A percentile compares a stretch with the other conserved stretches of the same genome.
phyloP scores from a whole-genome alignment of 208 protist genomes.

The Leishmania aethiopica region DNA sequence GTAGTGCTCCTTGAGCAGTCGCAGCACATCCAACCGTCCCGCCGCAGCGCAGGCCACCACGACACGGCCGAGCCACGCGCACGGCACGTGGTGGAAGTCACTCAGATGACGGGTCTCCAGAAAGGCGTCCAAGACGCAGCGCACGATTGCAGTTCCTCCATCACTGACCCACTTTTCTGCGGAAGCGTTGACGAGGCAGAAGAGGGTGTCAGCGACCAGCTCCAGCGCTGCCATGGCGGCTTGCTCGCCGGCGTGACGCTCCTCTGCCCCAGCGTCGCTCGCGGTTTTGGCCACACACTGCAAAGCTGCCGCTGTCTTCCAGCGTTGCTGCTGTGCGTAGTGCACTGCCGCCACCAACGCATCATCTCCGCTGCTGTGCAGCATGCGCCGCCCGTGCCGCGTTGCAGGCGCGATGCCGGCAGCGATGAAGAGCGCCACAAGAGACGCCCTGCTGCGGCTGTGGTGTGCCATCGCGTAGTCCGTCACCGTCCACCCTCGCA shows the following conservation, averaged over 20 bases:
- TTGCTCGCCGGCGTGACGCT: neutral
- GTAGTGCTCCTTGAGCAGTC: conserved; percentile 46
- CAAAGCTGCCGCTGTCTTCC: conserved; percentile 5
- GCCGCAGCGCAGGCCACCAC: conserved; percentile 45
- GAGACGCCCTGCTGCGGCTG: conserved; percentile 8
- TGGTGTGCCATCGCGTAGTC: conserved; percentile 61
- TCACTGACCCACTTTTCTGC: conserved; percentile 1
- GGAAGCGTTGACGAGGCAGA: conserved; percentile 3
- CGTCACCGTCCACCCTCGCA: conserved; percentile 67
- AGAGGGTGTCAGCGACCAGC: conserved; percentile 16
- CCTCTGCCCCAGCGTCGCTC: neutral
- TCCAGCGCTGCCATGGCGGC: conserved; percentile 14
- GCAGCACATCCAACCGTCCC: conserved; percentile 45
- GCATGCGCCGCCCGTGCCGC: conserved; percentile 38
- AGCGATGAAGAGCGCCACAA: conserved; percentile 49
- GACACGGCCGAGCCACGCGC: conserved; percentile 47
- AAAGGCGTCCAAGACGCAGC: conserved; percentile 30
- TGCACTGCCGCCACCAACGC: conserved; percentile 39
- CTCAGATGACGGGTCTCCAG: conserved; percentile 16
- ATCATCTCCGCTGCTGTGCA: conserved; percentile 3
- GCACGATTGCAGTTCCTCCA: conserved; percentile 18
- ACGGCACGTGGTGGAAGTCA: conserved; percentile 30
- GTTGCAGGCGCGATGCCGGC: conserved; percentile 40
- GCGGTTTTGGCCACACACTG: neutral
- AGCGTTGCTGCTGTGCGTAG: conserved; percentile 13